Evolutionary conservation across 139 green algal species (phyloP), one percentile per base, ranked within the genome.

Genomic region (Yamagishiella unicocca): DNA sequence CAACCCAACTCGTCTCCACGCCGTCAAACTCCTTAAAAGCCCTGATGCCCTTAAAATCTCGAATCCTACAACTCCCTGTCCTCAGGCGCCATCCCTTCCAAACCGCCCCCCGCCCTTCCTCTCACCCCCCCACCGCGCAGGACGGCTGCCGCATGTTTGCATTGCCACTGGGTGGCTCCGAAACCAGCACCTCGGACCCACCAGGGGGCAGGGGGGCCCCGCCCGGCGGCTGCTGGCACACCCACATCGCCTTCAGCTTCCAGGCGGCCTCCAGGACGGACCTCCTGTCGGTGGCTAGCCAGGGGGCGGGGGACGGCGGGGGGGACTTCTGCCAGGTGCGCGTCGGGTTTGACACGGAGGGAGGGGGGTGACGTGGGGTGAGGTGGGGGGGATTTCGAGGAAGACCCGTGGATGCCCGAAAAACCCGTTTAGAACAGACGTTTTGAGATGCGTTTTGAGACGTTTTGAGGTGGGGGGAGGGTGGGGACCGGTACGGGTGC

Each of bases 211-310:
- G 40, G 35, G 5, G 70, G 10, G 38, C 38, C 12, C 38, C 21
- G 19, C 19, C 68, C 3, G 2, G 12, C 38, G 68, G 38, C 38
- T 17, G 14, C 19, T 6, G 19, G 19, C 84, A 90, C 80, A 87
- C 64, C 7, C 89, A 90, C 85, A 58, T 90, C 42, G 89, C 84
- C n/a, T 92, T 92, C 80, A 89, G 79, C 43, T 90, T 90, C 70
- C 84, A 90, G 25, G 89, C 89, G 21, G 62, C 76, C 8, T 43
- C 50, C 27, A 38, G 73, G n/a, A 92, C 89, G 24, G 84, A 89
- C 43, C 58, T 92, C 70, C 62, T 92, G 38, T 61, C 8, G 0
- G 71, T 91, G 58, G 40, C 27, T n/a, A n/a, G 72, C 55, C 38
- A 1, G 37, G 76, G 10, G 22, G 76, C 21, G 21, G 50, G 14